These are phyloP conservation scores for Manihot esculenta DNA, from an alignment of 441 rosid genomes.

Conservation along the genomic window DNA sequence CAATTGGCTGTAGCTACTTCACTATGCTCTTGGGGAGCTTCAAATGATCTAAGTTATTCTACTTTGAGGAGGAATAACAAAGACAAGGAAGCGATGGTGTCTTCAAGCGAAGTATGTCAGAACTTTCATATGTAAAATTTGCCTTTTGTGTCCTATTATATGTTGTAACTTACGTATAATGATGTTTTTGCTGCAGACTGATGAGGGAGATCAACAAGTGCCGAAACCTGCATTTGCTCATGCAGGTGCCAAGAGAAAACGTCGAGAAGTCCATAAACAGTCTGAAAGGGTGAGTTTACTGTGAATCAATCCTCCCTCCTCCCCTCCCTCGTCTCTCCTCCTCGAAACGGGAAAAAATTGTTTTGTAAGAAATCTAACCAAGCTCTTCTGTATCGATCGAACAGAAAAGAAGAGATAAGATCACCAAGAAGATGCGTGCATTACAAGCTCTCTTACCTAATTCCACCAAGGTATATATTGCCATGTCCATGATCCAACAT, in stretches of 20 bases:
- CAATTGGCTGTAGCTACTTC: slow-evolving; percentile 35
- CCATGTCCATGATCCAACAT: too few species aligned
- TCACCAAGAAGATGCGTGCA: slow-evolving; percentile 85
- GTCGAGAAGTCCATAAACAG: slow-evolving; percentile 61
- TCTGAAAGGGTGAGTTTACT: slow-evolving; percentile 53
- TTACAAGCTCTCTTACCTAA: slow-evolving; percentile 79
- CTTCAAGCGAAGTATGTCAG: slow-evolving; percentile 37
- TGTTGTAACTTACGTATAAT: background rate
- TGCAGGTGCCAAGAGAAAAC: slow-evolving; percentile 42
- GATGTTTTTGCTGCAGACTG: slow-evolving; percentile 32
- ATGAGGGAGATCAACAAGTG: slow-evolving; percentile 37
- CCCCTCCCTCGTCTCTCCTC: too few species aligned
- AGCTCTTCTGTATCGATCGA: background rate
- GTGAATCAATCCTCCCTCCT: too few species aligned
- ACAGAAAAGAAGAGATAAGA: slow-evolving; percentile 80
- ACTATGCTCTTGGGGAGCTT: slow-evolving; percentile 39
- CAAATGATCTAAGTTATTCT: slow-evolving; percentile 30
- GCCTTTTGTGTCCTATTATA: too few species aligned
- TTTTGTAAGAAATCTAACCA: too few species aligned
- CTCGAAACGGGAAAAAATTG: too few species aligned
- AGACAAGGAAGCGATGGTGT: slow-evolving; percentile 23
- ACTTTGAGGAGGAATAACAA: slow-evolving; percentile 30
- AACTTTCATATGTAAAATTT: too few species aligned
- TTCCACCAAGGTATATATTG: slow-evolving; percentile 59
- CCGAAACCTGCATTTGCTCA: slow-evolving; percentile 32